Evolutionary conservation across 805 yeast genomes (phyloP), one percentile per base, ranked within the genome.

Genomic region (Henningerozyma blattae): DNA sequence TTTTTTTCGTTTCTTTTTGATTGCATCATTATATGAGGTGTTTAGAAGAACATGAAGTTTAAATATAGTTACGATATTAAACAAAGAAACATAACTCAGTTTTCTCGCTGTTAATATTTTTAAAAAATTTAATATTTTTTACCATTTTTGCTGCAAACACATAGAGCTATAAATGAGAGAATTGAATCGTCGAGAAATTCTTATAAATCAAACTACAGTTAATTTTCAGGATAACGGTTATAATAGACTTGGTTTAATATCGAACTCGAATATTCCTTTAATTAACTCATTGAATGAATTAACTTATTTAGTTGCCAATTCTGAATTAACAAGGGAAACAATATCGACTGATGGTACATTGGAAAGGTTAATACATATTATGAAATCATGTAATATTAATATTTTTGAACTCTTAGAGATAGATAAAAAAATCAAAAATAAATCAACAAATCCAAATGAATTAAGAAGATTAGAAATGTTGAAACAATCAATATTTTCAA

Each of bases 81-180:
- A n/a, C n/a, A n/a, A n/a, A n/a, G n/a, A n/a, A n/a, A n/a, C n/a
- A n/a, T n/a, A n/a, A n/a, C n/a, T n/a, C n/a, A n/a, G n/a, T n/a
- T n/a, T n/a, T n/a, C n/a, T n/a, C n/a, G n/a, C n/a, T n/a, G n/a
- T n/a, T n/a, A n/a, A n/a, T n/a, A n/a, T n/a, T n/a, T n/a, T n/a
- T n/a, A n/a, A n/a, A n/a, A n/a, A n/a, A n/a, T n/a, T n/a, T n/a
- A n/a, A n/a, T n/a, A n/a, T n/a, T n/a, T n/a, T n/a, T n/a, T n/a
- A n/a, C n/a, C n/a, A n/a, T n/a, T n/a, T n/a, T n/a, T n/a, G n/a
- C n/a, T n/a, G n/a, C n/a, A n/a, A n/a, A n/a, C n/a, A n/a, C n/a
- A n/a, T n/a, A n/a, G n/a, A n/a, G n/a, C n/a, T n/a, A n/a, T n/a
- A 9, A 12, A 87, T 86, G 98, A 75, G 96, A 58, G 94, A 86